Evolutionary conservation across 225 moss, liverwort and hornwort species (phyloP), one percentile per base, ranked within the genome.

Genomic region (Physcomitrium patens): DNA sequence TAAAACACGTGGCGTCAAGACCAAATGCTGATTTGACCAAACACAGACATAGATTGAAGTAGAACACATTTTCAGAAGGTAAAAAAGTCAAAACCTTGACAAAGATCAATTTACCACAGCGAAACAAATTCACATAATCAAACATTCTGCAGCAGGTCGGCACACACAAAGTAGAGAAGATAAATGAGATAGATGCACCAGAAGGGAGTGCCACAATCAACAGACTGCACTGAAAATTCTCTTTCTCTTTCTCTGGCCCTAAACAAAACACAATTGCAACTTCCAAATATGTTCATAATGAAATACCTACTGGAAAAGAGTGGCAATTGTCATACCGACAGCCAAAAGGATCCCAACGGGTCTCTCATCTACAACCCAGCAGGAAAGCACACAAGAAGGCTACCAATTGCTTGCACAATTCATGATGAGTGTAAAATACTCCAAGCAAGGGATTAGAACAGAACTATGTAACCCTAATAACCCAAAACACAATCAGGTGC

Each of bases 391-490:
- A 1, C 31, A 37, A 37, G 31, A 60, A 28, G 8, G 13, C 41
- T 63, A 51, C 20, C 41, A 52, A 52, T 41, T 73, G 31, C 71
- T 19, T 19, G 47, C n/a, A 28, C 23, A 28, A 14, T 61, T n/a
- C 60, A 61, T 12, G 27, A 13, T 6, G 10, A 26, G 58, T 23
- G 59, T n/a, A 6, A 22, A 8, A 27, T 27, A 59, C 44, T 15
- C 54, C 12, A 69, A 54, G 41, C 18, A 54, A 50, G 57, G 44
- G 41, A 42, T 42, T 31, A n/a, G 58, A 71, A 12, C 42, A 3
- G n/a, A 23, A 18, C 45, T 14, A 19, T 12, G 50, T 51, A 74
- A 78, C 82, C 78, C 82, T 82, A 74, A 82, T 52, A 74, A 51
- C 18, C n/a, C 63, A 45, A 13, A 64, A 20, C 61, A 58, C 7